phyloP scores from a whole-genome alignment of 495 filamentous ascomycete species.

The Penicillium parvum region DNA sequence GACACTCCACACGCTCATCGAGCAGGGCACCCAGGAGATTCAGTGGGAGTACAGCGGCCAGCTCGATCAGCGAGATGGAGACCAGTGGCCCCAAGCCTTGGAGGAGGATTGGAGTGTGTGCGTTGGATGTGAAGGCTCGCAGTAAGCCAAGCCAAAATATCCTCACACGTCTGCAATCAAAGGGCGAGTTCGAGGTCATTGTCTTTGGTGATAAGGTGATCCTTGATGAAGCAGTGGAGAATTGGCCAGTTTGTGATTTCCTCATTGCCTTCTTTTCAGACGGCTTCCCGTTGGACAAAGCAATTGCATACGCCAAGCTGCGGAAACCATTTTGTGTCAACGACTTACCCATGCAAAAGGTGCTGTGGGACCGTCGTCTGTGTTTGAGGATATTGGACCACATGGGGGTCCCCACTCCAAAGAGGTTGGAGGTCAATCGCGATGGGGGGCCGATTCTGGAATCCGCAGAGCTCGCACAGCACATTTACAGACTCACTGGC shows the following conservation, averaged over 20 bases:
- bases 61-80: slow-evolving; percentile 52
- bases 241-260: slow-evolving; percentile 73
- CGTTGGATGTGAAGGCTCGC: slow-evolving; percentile 89
- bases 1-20: slow-evolving; percentile 56
- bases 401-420: slow-evolving; percentile 83
- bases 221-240: slow-evolving; percentile 76
- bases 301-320: slow-evolving; percentile 85
- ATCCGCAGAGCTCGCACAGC: slow-evolving; percentile 68
- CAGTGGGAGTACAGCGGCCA: slow-evolving; percentile 70
- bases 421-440: slow-evolving; percentile 85
- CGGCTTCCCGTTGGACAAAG: slow-evolving; percentile 95
- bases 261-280: slow-evolving; percentile 97
- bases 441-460: slow-evolving; percentile 84
- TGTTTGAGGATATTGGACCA: slow-evolving; percentile 84
- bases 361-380: slow-evolving; percentile 91
- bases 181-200: slow-evolving; percentile 89
- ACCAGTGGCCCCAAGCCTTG: slow-evolving; percentile 39
- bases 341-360: slow-evolving; percentile 95
- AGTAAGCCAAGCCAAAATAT: slow-evolving; percentile 97
- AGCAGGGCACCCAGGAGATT: slow-evolving; percentile 70
- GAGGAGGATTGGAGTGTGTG: slow-evolving; percentile 85
- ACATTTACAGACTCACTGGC: slow-evolving; percentile 74
- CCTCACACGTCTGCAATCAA: slow-evolving; percentile 80
- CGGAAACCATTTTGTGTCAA: slow-evolving; percentile 97
- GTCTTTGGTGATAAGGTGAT: slow-evolving; percentile 99